These are phyloP conservation scores for Dactylella cylindrospora DNA, from an alignment of 2,329 filamentous ascomycete species.

Conservation along the genomic window DNA sequence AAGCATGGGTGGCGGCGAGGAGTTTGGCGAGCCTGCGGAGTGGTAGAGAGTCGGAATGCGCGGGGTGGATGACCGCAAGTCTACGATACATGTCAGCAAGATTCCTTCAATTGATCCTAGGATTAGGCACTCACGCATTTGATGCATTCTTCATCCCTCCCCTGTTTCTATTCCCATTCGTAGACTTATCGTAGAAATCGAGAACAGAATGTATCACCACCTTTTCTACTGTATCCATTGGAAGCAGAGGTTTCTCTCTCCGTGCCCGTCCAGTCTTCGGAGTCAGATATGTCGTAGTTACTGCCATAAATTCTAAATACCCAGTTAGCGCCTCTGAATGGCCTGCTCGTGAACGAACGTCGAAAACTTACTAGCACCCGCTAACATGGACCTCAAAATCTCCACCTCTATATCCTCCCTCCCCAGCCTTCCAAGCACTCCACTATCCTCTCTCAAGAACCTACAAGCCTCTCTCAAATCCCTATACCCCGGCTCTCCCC, in stretches of 20 bases:
- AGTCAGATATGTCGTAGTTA: conserved; percentile 54
- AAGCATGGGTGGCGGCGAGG: conserved; percentile 69
- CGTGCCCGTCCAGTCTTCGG: conserved; percentile 52
- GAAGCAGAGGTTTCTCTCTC: conserved; percentile 50
- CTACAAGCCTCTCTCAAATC: conserved; percentile 41
- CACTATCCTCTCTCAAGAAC: conserved; percentile 41
- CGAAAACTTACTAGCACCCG: conserved; percentile 60
- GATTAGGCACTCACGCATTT: conserved; percentile 63
- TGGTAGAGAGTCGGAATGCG: conserved; percentile 54
- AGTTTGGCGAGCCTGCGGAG: conserved; percentile 65
- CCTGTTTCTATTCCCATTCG: conserved; percentile 74
- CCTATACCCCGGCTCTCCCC: conserved; percentile 46
- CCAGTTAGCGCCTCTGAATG: conserved; percentile 44
- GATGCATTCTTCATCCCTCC: conserved; percentile 76
- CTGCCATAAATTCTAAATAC: conserved; percentile 15
- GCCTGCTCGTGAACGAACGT: neutral
- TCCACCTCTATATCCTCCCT: conserved; percentile 68
- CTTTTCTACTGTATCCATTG: conserved; percentile 64
- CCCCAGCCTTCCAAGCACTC: conserved; percentile 59
- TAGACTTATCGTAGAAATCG: conserved; percentile 70
- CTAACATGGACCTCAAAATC: conserved; percentile 68
- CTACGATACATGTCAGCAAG: conserved; percentile 28
- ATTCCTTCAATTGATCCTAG: neutral
- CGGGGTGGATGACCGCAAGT: conserved; percentile 45
- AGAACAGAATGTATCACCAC: conserved; percentile 63